These are phyloP conservation scores for Solanum rostratum DNA, from an alignment of 257 asterid genomes.

Conservation along the genomic window DNA sequence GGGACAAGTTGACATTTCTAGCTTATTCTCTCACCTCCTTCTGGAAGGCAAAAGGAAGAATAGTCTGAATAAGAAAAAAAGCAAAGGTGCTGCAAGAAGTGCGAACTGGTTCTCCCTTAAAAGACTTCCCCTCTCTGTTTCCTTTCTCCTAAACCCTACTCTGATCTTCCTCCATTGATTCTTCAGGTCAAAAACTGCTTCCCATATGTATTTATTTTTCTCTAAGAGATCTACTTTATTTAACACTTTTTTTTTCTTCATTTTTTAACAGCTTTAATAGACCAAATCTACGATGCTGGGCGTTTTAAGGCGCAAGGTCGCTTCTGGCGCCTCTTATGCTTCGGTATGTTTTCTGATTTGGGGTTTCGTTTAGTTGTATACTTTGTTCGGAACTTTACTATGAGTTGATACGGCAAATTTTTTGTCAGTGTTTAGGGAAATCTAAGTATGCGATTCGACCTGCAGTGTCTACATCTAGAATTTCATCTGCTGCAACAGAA, in stretches of 20 bases:
- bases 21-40: background rate
- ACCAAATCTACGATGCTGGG: slow-evolving; percentile 64
- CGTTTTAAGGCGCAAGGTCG: slow-evolving; percentile 73
- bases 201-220: background rate
- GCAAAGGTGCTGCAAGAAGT: background rate
- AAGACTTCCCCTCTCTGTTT: background rate
- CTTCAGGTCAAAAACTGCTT: background rate
- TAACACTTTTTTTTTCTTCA: no score
- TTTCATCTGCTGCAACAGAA: slow-evolving; percentile 23
- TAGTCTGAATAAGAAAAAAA: background rate
- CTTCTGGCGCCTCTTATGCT: slow-evolving; percentile 55
- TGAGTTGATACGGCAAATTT: background rate
- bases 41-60: background rate
- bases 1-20: background rate
- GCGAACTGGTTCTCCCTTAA: background rate
- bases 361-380: background rate
- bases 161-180: background rate
- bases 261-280: slow-evolving; percentile 13
- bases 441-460: slow-evolving; percentile 32
- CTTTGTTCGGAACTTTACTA: background rate
- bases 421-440: slow-evolving; percentile 39
- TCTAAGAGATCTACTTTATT: background rate
- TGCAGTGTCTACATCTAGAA: slow-evolving; percentile 22
- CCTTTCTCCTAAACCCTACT: background rate
- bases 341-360: slow-evolving; percentile 15